A percentile compares a stretch with the other conserved stretches of the same genome.
phyloP scores from a whole-genome alignment of 2,329 filamentous ascomycete genomes.

The Furcasterigmium furcatum region DNA sequence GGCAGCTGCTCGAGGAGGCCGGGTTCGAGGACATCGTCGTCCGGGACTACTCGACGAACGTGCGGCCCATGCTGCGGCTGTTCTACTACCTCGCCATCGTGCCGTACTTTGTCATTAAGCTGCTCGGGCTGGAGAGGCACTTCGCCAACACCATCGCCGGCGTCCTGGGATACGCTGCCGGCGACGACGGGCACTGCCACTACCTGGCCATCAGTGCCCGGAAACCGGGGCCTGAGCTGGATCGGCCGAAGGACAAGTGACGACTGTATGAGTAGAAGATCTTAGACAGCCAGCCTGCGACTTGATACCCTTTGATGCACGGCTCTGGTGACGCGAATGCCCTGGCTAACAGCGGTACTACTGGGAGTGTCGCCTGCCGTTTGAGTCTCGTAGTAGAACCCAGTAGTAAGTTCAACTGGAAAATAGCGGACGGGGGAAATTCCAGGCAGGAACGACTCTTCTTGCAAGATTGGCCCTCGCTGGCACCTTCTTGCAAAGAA shows the following conservation, averaged over 20 bases:
- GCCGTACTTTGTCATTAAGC: slow-evolving; percentile 39
- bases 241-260: slow-evolving; percentile 10
- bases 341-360: too few relatives aligned
- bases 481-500: too few relatives aligned
- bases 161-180: slow-evolving; percentile 30
- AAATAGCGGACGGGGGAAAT: too few relatives aligned
- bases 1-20: slow-evolving; percentile 35
- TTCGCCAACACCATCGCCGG: slow-evolving; percentile 37
- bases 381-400: too few relatives aligned
- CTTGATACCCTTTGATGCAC: not conserved
- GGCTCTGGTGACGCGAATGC: not conserved
- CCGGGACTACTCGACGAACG: slow-evolving; percentile 40
- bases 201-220: slow-evolving; percentile 30
- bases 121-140: slow-evolving; percentile 37
- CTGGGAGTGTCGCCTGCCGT: too few relatives aligned
- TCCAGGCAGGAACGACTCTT: too few relatives aligned
- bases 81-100: slow-evolving; percentile 43
- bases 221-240: slow-evolving; percentile 23
- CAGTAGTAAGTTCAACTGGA: too few relatives aligned
- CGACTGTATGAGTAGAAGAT: not conserved
- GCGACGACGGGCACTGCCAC: slow-evolving; percentile 24
- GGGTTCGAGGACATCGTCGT: slow-evolving; percentile 42
- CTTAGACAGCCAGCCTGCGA: not conserved
- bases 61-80: slow-evolving; percentile 42
- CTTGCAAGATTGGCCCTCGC: too few relatives aligned